A percentile compares a stretch with the other conserved stretches of the same genome.
Evolutionary conservation across 1,284 basidiomycete species (phyloP).

Genomic region (Chalciporus sp.): DNA sequence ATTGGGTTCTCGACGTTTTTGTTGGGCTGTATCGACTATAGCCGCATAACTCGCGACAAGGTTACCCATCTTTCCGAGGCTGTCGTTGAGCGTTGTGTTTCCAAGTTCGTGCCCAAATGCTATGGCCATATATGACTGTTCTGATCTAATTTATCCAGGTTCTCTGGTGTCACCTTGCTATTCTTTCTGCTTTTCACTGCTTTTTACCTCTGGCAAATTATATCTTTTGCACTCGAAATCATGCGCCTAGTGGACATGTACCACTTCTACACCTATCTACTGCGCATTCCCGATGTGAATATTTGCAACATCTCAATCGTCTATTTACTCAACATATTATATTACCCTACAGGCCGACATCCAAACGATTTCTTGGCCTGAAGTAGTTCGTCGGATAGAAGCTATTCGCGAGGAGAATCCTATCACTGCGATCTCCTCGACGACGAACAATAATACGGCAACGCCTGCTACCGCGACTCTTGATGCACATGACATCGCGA

Average conservation of each 20-base stretch:
- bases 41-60: slow-evolving; percentile 65
- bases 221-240: slow-evolving; percentile 65
- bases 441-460: slow-evolving; percentile 48
- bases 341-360: slow-evolving; percentile 77
- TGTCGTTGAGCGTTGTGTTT: slow-evolving; percentile 79
- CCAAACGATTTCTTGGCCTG: slow-evolving; percentile 96
- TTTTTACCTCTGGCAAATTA: slow-evolving; percentile 80
- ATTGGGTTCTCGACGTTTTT: slow-evolving; percentile 97
- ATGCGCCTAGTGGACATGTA: slow-evolving; percentile 89
- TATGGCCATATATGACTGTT: neutral
- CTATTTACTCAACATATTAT: slow-evolving; percentile 12
- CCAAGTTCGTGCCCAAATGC: slow-evolving; percentile 56
- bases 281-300: slow-evolving; percentile 81
- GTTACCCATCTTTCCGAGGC: slow-evolving; percentile 76
- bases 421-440: slow-evolving; percentile 80
- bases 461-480: slow-evolving; percentile 68
- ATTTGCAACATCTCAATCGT: slow-evolving; percentile 29
- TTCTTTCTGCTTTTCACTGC: slow-evolving; percentile 80
- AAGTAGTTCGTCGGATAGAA: slow-evolving; percentile 88
- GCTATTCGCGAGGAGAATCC: slow-evolving; percentile 90
- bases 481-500: slow-evolving; percentile 96
- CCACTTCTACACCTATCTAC: slow-evolving; percentile 82
- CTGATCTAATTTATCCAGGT: slow-evolving; percentile 46
- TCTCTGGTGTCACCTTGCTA: slow-evolving; percentile 81
- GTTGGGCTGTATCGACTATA: slow-evolving; percentile 93